Base-by-base conservation (phyloP, 1,284 basidiomycete species). In the Ustilago curta region DNA sequence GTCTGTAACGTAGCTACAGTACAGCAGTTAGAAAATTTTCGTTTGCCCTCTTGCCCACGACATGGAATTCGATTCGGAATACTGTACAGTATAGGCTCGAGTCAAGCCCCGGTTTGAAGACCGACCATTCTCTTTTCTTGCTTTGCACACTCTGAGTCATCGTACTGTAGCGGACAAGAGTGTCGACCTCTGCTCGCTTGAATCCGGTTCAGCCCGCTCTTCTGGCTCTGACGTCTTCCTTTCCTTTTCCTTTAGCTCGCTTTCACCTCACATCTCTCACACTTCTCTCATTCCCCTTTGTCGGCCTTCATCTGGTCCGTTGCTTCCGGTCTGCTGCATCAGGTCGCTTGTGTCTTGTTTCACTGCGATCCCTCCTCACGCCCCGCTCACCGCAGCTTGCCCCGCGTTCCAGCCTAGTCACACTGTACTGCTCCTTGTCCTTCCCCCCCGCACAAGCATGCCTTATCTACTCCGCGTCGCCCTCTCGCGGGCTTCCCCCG, bases 391-490 rank as follows among this genome's bases (percentile, higher is more conserved):
- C 35, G 6, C 47, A 31, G 29, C 47, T 29, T 32, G 49, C n/a
- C 50, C 32, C 32, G 35, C 50, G 21, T n/a, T 52, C n/a, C 39
- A 6, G 16, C 50, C 50, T 51, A 51, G 50, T 51, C 50, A 51
- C n/a, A 27, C 45, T 27, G 27, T 27, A 37, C 56, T 47, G 16
- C 50, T 39, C 39, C 49, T 50, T 47, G 21, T 35, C 42, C 39
- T 37, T 35, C 42, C 39, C 31, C 37, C 45, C 32, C 19, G 27
- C 16, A 29, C 16, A 18, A 12, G 16, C 18, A 48, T 48, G 47
- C 32, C 47, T 48, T 48, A 42, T 60, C 67, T 60, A 44, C 61
- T 70, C 59, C 62, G 68, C 45, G 31, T 60, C 21, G 68, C 61
- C 58, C 53, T 70, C 32, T 42, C 49, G 42, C 57, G 68, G 40